A percentile compares a stretch with the other conserved stretches of the same genome.
phyloP scores from a whole-genome alignment of 2,329 filamentous ascomycete genomes.

The Fusarium praegraminearum region DNA sequence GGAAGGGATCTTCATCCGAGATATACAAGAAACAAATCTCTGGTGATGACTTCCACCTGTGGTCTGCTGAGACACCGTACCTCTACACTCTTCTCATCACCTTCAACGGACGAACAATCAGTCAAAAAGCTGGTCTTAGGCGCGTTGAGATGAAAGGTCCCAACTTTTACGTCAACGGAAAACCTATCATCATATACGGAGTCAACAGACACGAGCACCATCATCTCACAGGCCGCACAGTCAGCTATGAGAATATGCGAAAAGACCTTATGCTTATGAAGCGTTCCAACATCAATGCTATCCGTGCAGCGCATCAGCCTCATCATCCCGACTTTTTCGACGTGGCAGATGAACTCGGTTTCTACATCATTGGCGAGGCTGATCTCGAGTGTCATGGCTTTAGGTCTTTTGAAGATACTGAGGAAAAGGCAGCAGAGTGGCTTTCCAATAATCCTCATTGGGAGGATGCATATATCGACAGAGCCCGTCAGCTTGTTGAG shows the following conservation, averaged over 20 bases:
- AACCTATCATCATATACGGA: slow-evolving; percentile 72
- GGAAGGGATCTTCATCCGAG: slow-evolving; percentile 37
- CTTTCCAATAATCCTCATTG: slow-evolving; percentile 70
- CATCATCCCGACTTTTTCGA: slow-evolving; percentile 71
- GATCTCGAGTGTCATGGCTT: slow-evolving; percentile 68
- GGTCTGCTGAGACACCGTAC: slow-evolving; percentile 76
- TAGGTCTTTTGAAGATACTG: slow-evolving; percentile 28
- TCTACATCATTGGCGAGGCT: slow-evolving; percentile 72
- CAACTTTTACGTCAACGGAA: slow-evolving; percentile 73
- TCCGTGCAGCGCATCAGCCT: slow-evolving; percentile 76
- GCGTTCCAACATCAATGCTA: slow-evolving; percentile 75
- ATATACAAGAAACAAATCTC: slow-evolving; percentile 57
- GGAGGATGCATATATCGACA: slow-evolving; percentile 74
- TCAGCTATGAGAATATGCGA: slow-evolving; percentile 71
- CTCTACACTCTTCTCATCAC: slow-evolving; percentile 65
- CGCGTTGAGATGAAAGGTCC: slow-evolving; percentile 70
- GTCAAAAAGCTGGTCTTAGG: slow-evolving; percentile 73
- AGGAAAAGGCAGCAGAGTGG: slow-evolving; percentile 48
- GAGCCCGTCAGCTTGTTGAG: slow-evolving; percentile 72
- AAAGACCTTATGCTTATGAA: slow-evolving; percentile 76
- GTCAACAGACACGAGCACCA: slow-evolving; percentile 80
- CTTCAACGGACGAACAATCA: slow-evolving; percentile 54
- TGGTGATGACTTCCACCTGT: slow-evolving; percentile 67
- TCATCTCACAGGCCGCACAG: slow-evolving; percentile 69
- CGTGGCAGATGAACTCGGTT: slow-evolving; percentile 71